A percentile compares a stretch with the other conserved stretches of the same genome.
Conservation (phyloP, 73 alveolate species). For the Stentor roeselii region DNA sequence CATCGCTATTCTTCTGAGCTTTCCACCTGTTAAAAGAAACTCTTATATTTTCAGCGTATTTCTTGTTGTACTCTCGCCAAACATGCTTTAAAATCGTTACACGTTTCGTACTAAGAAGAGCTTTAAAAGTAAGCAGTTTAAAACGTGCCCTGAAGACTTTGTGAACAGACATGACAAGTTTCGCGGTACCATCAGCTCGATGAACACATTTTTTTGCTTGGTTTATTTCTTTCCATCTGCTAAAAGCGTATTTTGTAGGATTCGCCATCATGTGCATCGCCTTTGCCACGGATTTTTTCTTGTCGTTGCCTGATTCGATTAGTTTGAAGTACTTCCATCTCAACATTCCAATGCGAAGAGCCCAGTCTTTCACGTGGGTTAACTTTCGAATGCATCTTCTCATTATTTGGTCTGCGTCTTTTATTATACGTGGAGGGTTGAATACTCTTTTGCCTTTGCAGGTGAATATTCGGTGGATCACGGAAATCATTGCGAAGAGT, state of each 20-base stretch:
- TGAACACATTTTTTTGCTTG: background rate
- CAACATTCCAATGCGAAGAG: background rate
- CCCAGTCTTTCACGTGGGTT: background rate
- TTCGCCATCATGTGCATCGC: background rate
- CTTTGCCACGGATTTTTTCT: background rate
- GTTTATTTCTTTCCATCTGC: background rate
- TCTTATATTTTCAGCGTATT: background rate
- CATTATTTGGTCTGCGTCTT: constrained; percentile 12
- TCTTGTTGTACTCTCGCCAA: background rate
- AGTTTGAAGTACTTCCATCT: constrained; percentile 13
- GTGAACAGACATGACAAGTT: background rate
- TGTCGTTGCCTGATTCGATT: background rate
- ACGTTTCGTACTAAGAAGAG: background rate
- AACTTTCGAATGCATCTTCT: constrained; percentile 16
- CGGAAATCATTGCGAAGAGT: background rate
- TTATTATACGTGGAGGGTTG: background rate
- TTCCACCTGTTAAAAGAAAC: background rate
- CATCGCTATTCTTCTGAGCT: background rate
- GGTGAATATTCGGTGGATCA: background rate
- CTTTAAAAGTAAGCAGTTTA: background rate
- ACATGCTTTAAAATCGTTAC: background rate
- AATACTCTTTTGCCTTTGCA: background rate
- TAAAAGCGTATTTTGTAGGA: constrained; percentile 19
- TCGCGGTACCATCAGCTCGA: background rate
- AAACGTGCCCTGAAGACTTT: background rate